Evolutionary conservation across 1,284 basidiomycete genomes (phyloP).

Genomic region (Trametes pubescens): DNA sequence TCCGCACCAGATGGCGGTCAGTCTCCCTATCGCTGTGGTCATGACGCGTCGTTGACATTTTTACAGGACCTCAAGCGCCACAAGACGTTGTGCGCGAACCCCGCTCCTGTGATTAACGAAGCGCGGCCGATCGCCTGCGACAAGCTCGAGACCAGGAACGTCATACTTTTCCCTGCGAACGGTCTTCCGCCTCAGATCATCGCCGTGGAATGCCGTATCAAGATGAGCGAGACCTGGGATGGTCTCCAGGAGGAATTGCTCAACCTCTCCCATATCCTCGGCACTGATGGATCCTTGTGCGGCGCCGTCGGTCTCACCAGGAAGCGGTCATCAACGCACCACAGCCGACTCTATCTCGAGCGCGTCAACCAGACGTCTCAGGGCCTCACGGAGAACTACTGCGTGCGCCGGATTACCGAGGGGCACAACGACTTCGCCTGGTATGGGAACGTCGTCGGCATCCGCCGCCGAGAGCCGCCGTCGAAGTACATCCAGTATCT

Average conservation of each 20-base stretch:
- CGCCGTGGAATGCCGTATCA: constrained; percentile 4
- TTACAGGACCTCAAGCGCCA: constrained; percentile 12
- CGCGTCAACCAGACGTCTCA: background rate
- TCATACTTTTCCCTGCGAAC: constrained; percentile 16
- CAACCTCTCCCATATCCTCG: constrained; percentile 8
- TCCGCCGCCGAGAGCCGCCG: constrained; percentile 18
- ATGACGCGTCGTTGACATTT: background rate
- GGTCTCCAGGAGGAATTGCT: constrained; percentile 16
- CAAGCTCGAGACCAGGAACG: background rate
- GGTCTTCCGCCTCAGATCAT: constrained; percentile 12
- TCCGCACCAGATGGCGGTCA: constrained; percentile 16
- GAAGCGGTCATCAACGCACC: background rate
- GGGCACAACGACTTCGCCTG: constrained; percentile 2
- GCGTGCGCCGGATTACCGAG: constrained; percentile 12
- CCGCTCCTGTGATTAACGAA: background rate
- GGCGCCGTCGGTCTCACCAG: constrained; percentile 3
- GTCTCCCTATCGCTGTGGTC: background rate
- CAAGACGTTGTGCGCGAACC: constrained; percentile 11
- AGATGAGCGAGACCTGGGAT: constrained; percentile 3
- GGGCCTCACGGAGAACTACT: constrained; percentile 8
- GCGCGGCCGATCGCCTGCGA: background rate
- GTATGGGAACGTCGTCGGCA: constrained; percentile 15
- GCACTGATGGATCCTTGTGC: background rate
- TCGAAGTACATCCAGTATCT: constrained; percentile 18
- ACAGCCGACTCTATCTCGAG: constrained; percentile 21